Base-by-base conservation (phyloP, 1,139 yeast genomes). In the Nakaseomyces sp. region DNA sequence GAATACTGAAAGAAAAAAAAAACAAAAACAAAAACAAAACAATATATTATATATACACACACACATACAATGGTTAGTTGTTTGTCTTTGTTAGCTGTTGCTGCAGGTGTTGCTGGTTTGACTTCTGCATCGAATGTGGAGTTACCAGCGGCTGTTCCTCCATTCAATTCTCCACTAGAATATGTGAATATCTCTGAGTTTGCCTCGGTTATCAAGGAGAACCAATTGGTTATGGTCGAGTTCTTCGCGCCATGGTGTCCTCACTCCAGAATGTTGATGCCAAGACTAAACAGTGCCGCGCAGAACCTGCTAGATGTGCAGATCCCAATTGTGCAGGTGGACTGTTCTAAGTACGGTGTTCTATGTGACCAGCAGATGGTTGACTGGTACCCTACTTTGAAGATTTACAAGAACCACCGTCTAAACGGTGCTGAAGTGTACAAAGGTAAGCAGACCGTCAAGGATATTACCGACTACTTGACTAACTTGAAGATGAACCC, bases 161-260 rank as follows among this genome's bases (percentile, higher is more conserved):
- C 35, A 7, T 18, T 29, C 19, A 36, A n/a, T 16, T 33, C 28
- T 16, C 17, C 39, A 20, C 19, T n/a, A 5, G 22, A 15, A 10
- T 15, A 30, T n/a, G 32, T 17, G 4, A 37, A 37, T 16, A 37
- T 37, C 9, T 19, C 35, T 13, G 36, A 39, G 26, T 39, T 39
- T 28, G 41, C 25, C 13, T 9, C 73, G 18, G 86, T 84, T 64
- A 67, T 91, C 51, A 69, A 70, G 37, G 77, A 74, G 45, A 81
- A 87, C 67, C 85, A 89, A 32, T 72, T 89, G 56, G 91, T 87
- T 18, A 72, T 91, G 52, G 91, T 95, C 33, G 97, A 91, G 71
- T 91, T 91, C 71, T 91, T 81, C 65, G 96, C 97, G 22, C 96
- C 98, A 61, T 89, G 97, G 97, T 91, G 97, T 72, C 96, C 97